Base-by-base conservation (phyloP, 2,329 filamentous ascomycete species). In the Paecilomyces variotii region DNA sequence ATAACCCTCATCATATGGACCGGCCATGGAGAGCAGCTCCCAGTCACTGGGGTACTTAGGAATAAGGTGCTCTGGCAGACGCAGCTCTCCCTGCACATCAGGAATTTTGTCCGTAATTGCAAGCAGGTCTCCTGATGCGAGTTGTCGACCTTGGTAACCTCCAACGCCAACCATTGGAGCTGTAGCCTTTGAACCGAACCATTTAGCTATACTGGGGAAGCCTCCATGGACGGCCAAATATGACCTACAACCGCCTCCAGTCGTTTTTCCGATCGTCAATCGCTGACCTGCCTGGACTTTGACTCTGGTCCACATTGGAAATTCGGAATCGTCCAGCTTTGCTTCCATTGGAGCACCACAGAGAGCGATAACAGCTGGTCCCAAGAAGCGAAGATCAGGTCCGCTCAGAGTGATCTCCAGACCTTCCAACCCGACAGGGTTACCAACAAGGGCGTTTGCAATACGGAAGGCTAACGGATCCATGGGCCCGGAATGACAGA, bases 331-430 rank as follows among this genome's bases (percentile, higher is more conserved):
- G 60, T 87, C 82, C 0, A 87, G 67, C 1, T 70, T 77, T 0
- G 77, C 76, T 5, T 80, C 76, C 65, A 84, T 79, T 0, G 77
- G 70, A 2, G 84, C 81, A 53, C 84, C 85, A 50, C 82, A 83
- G 11, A 87, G 62, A 2, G 84, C 78, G 6, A 87, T 74, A 0
- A 84, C 70, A 1, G 83, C 84, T 12, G 79, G 71, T 1, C 76
- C 76, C 2, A 82, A 68, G 63, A 87, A 87, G 0, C 74, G 72
- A 24, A 87, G 67, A 32, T 85, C 82, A 0, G 85, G 84, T 0
- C 85, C 85, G 12, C 76, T 80, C 14, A 86, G 64, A 0, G 84
- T 87, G 27, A 86, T 82, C 63, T 88, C 85, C 0, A 88, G 69
- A 0, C 76, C 78, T 66, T 85, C 85, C 2, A 71, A 77, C 0